Evolutionary conservation across 371 early-diverging fungal species (phyloP).

Genomic region (Chytridium lagenaria): DNA sequence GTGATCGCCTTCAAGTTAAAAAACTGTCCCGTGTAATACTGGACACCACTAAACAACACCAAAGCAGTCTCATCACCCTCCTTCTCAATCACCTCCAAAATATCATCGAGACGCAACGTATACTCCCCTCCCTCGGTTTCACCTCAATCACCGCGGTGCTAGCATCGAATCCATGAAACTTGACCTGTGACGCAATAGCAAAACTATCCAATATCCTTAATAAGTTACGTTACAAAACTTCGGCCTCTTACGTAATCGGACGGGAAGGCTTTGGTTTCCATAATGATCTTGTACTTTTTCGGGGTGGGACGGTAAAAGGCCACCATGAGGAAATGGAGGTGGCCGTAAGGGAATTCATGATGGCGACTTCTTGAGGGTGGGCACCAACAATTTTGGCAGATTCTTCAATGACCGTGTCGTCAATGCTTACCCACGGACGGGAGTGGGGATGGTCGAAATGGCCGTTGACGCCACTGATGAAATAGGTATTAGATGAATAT

Average conservation of each 20-base stretch:
- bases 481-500: neutral
- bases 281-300: slow-evolving; percentile 81
- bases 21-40: slow-evolving; percentile 95
- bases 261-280: slow-evolving; percentile 94
- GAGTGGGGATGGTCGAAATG: slow-evolving; percentile 83
- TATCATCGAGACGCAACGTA: slow-evolving; percentile 78
- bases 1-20: slow-evolving; percentile 91
- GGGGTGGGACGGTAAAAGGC: slow-evolving; percentile 90
- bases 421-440: slow-evolving; percentile 91
- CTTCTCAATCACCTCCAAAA: slow-evolving; percentile 73
- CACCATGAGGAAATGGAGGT: slow-evolving; percentile 88
- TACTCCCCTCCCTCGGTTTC: slow-evolving; percentile 73
- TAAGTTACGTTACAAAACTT: slow-evolving; percentile 2
- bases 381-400: slow-evolving; percentile 87
- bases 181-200: slow-evolving; percentile 86
- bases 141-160: slow-evolving; percentile 72
- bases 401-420: slow-evolving; percentile 74
- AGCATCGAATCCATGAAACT: slow-evolving; percentile 82
- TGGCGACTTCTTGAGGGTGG: slow-evolving; percentile 78
- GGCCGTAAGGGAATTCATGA: slow-evolving; percentile 91
- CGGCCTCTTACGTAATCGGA: slow-evolving; percentile 64
- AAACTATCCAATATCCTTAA: too few relatives aligned
- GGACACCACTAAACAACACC: slow-evolving; percentile 90
- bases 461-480: slow-evolving; percentile 76
- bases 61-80: slow-evolving; percentile 82